These are phyloP conservation scores for Paralagenidium karlingii DNA, from an alignment of 352 stramenopile species.

Conservation along the genomic window DNA sequence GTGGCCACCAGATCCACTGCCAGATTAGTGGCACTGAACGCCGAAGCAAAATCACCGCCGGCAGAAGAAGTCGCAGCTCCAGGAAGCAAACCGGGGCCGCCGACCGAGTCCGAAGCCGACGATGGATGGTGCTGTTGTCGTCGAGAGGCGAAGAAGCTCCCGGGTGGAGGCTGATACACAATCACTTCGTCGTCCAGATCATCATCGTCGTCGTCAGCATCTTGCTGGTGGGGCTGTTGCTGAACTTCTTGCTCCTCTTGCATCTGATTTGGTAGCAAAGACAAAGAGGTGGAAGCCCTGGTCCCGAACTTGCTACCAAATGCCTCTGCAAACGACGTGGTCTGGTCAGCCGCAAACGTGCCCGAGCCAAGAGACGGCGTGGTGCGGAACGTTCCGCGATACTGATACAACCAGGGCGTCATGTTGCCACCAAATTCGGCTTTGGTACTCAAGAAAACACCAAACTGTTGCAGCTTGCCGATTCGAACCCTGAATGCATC, in stretches of 20 bases:
- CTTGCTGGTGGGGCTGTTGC: slow-evolving; percentile 11
- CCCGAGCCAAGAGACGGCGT: slow-evolving; percentile 4
- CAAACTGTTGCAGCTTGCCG: slow-evolving; percentile 52
- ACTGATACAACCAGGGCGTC: slow-evolving; percentile 40
- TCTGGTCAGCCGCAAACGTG: background rate
- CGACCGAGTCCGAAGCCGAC: slow-evolving; percentile 7
- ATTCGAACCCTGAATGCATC: slow-evolving; percentile 35
- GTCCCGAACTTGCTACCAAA: background rate
- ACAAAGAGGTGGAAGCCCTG: background rate
- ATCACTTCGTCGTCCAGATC: slow-evolving; percentile 81
- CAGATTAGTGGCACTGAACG: background rate
- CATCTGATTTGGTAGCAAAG: background rate
- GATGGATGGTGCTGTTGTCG: no score
- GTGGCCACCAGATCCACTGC: no score
- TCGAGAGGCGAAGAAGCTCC: no score
- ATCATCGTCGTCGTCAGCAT: slow-evolving; percentile 33
- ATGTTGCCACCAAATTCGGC: slow-evolving; percentile 42
- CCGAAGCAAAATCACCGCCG: slow-evolving; percentile 11
- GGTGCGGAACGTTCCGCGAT: slow-evolving; percentile 21
- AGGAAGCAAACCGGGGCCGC: no score
- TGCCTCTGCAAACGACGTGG: no score
- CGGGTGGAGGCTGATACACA: slow-evolving; percentile 56
- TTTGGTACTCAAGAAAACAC: slow-evolving; percentile 39
- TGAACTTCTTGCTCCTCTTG: slow-evolving; percentile 3
- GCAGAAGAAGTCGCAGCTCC: slow-evolving; percentile 9